Base-by-base conservation (phyloP, 352 stramenopile species). In the Globisporangium canariense region DNA sequence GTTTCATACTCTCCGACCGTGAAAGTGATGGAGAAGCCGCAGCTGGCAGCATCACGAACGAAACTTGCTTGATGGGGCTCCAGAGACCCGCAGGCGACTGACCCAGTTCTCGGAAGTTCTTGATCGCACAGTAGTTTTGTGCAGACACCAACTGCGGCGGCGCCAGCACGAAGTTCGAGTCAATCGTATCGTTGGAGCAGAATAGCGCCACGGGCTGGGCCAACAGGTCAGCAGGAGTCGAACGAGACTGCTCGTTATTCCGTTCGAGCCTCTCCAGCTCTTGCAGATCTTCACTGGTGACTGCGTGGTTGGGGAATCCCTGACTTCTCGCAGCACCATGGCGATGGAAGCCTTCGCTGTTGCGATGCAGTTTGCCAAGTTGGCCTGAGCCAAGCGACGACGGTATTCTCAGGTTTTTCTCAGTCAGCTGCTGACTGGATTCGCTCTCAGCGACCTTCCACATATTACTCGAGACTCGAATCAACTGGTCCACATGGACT, bases 81-180 rank as follows among this genome's bases (percentile, higher is more conserved):
- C 79, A 89, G 0, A 85, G 40, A 5, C 79, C 77, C 5, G 49
- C 60, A 0, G 71, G 67, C 3, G 60, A 16, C 13, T 51, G 64
- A 0, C 66, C 67, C 28, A 73, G 61, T 43, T 76, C 63, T 4
- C 68, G 51, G 45, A 82, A 85, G 10, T n/a, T 32, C n/a, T 52
- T 76, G 25, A 60, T 41, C 18, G 77, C 78, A 11, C 76, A 84
- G n/a, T 70, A 79, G 60, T 91, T 91, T 43, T 90, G 83, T 2
- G 74, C 67, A 4, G 68, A 66, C 30, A 90, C 76, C 11, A 88
- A 47, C 9, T 65, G 67, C 4, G 74, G 74, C 0, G 80, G 76
- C 6, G 80, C 73, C 30, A 91, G 68, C 52, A 91, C 82, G 63
- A 89, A 91, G 69, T 91, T 91, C 50, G 80, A 70, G 65, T 91